Percentiles rank a stretch among this genome's conserved stretches.
phyloP scores from a whole-genome alignment of 306 rosid species.

The Mucuna pruriens region DNA sequence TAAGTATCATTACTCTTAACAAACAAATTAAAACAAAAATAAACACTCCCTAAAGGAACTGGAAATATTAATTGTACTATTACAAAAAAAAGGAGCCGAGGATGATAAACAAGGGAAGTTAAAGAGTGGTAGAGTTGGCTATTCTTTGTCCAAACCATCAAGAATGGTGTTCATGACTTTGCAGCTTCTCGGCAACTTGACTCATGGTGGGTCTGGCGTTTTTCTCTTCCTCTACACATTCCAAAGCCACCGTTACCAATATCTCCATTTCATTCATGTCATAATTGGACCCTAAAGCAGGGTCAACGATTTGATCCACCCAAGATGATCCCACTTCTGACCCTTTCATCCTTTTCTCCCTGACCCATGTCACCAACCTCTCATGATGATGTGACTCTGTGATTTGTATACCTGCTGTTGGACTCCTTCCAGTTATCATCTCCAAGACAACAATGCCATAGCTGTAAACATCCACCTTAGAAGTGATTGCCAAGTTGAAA shows the following conservation, averaged over 20 bases:
- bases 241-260: conserved; percentile 26
- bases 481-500: conserved; percentile 17
- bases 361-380: conserved; percentile 22
- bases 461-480: conserved; percentile 29
- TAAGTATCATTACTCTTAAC: too few relatives aligned
- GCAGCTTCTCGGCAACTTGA: conserved; percentile 15
- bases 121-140: not conserved
- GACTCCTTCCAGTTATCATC: conserved; percentile 17
- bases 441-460: conserved; percentile 25
- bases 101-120: not conserved
- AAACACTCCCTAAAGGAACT: too few relatives aligned
- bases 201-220: conserved; percentile 26
- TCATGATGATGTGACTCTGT: not conserved
- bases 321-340: not conserved
- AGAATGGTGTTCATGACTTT: not conserved
- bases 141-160: not conserved
- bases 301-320: conserved; percentile 26
- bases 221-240: conserved; percentile 25
- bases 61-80: too few relatives aligned
- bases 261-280: not conserved
- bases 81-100: not conserved
- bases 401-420: not conserved
- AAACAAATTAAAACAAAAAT: too few relatives aligned
- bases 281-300: conserved; percentile 11
- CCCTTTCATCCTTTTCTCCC: conserved; percentile 3